phyloP scores from a whole-genome alignment of 2,329 filamentous ascomycete genomes.

The Aureobasidium leucospermi region DNA sequence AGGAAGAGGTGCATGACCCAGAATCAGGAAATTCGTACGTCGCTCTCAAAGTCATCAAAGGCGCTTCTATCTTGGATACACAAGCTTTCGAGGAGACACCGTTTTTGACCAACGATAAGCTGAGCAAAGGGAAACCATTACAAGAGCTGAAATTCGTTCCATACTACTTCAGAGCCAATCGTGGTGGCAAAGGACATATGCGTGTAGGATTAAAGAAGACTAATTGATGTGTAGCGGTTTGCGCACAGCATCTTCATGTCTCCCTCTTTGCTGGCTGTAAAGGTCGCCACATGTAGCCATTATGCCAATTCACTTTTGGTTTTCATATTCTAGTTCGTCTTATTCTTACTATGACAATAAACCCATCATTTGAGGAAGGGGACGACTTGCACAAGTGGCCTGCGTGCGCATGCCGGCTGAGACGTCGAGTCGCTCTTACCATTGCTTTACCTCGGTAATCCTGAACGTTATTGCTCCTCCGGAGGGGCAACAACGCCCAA shows the following conservation, averaged over 20 bases:
- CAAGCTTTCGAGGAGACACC: neutral
- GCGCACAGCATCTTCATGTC: no score
- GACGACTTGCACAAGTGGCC: no score
- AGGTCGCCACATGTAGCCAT: no score
- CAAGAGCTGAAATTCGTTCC: constrained; percentile 44
- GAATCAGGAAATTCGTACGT: neutral
- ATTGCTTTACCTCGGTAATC: neutral
- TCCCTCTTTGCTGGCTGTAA: no score
- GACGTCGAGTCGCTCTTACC: neutral
- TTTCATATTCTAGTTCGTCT: no score
- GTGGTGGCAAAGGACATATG: constrained; percentile 49
- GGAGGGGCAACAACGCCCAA: neutral
- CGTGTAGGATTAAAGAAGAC: constrained; percentile 32
- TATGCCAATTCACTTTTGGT: no score
- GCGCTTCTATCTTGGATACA: neutral
- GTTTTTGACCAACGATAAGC: neutral
- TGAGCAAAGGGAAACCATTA: constrained; percentile 5
- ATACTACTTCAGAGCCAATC: constrained; percentile 49
- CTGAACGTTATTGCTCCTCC: neutral
- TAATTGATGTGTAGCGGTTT: neutral
- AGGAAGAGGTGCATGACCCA: no score
- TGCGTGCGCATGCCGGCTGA: no score
- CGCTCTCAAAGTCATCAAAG: neutral
- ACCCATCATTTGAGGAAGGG: no score
- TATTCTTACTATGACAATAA: no score